These are phyloP conservation scores for Kwoniella europaea DNA, from an alignment of 768 basidiomycete species.

Conservation along the genomic window DNA sequence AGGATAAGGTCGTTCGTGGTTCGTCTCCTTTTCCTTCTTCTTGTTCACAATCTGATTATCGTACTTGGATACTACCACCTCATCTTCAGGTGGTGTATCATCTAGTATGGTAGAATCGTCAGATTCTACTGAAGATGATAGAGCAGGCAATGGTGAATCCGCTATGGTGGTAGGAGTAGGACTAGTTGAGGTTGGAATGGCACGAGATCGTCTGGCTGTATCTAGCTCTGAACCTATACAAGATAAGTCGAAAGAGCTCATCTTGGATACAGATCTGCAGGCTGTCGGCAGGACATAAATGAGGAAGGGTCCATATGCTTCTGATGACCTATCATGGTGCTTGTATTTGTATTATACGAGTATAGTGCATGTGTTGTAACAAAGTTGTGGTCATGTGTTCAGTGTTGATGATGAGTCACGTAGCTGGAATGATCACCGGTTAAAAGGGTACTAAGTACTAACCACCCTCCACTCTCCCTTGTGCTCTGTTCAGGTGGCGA, in stretches of 20 bases:
- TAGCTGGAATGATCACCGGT: no score
- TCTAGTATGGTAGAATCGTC: neutral
- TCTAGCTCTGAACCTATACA: constrained; percentile 9
- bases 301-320: no score
- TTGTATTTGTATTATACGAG: no score
- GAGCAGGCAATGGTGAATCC: neutral
- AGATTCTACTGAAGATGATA: constrained; percentile 1
- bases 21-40: neutral
- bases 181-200: neutral
- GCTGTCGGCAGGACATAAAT: no score
- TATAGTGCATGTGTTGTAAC: no score
- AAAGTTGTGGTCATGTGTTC: no score
- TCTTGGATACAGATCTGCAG: neutral
- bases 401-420: no score
- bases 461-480: no score
- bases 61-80: neutral
- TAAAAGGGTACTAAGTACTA: no score
- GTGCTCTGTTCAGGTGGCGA: no score
- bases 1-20: constrained; percentile 28
- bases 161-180: neutral
- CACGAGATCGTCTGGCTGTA: constrained; percentile 2
- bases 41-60: neutral
- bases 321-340: no score
- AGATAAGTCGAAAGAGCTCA: constrained; percentile 7
- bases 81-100: neutral